Evolutionary conservation across 805 yeast genomes (phyloP), one percentile per base, ranked within the genome.

Genomic region (Candida pini): DNA sequence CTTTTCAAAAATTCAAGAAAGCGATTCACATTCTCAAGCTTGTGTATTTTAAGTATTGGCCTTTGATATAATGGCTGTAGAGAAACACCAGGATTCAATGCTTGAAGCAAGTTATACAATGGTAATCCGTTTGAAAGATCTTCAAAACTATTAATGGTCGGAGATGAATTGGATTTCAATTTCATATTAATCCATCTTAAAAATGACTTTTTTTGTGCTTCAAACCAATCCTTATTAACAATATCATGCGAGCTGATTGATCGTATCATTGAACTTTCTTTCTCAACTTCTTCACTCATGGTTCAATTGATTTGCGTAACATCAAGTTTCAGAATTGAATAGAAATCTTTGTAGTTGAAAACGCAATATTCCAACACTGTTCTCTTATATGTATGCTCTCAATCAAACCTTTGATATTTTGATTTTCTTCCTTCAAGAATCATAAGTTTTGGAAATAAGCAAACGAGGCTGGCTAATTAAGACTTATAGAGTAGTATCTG

Each of bases 101-200:
- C 43, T 40, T 64, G 63, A 31, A 69, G 45, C 18, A 72, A 47
- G 22, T 57, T 46, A 25, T 59, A 59, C 26, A 71, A 53, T 1
- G 54, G 51, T 10, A 68, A 43, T 1, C 76, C 77, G 39, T 63
- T 62, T 20, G 57, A 45, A 22, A 73, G 46, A 36, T 68, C 74
- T 3, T 34, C 30, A 3, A 60, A 32, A 4, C 64, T 43, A 22
- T 53, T 46, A 3, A 66, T 46, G 14, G 39, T 28, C 2, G 50
- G 38, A 16, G 45, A 47, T 4, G 36, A 24, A 3, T 36, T 39
- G 9, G 30, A 18, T 18, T 33, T 24, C 15, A 68, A 41, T 42
- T 68, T 69, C 22, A 62, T 43, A 40, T 68, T 68, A 27, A 72
- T 51, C 78, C 78, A 73, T 37, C 73, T 53, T 14, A 65, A 43